Evolutionary conservation across 441 rosid genomes (phyloP), one percentile per base, ranked within the genome.

Genomic region (Breynia disticha): DNA sequence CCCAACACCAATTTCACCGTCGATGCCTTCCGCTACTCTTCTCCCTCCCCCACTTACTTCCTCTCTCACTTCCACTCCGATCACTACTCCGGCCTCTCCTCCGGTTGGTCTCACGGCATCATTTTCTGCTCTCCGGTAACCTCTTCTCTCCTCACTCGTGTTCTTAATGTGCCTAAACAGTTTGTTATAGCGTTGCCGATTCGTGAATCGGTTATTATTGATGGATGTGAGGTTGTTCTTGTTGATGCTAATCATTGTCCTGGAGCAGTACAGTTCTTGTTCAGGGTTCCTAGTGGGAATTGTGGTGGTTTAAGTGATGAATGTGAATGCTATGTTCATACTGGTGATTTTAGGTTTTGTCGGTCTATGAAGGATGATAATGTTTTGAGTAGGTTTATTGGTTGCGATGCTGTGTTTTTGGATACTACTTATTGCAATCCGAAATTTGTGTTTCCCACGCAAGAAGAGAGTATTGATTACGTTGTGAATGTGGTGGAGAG

Each of bases 1-100:
- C 95, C 95, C 8, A 71, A 69, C 10, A 87, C 96, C 21, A 86
- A 79, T 60, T 90, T 90, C 72, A 73, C 76, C 64, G 61, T 90
- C 68, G 97, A 90, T 52, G 74, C 79, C 37, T 90, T 90, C 61
- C 87, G 90, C 72, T 70, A 56, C 61, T 59, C 84, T 46, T 56
- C 76, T 64, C 57, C 68, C 43, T 57, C 87, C 47, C 50, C 56
- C 57, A 61, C 85, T 55, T 85, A 83, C 73, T 84, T 90, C 71
- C 96, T 90, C 57, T 81, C 95, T 47, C 95, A 90, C 72, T 87
- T 90, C 76, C 96, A 90, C 69, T 80, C 93, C 56, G 96, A 90
- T 38, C 97, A 84, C 60, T 87, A 87, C 59, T 51, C 81, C 17
- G 96, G 95, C 56, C 86, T 90, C 52, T 69, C 83, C 56, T 50